Percentiles rank a stretch among this genome's conserved stretches.
phyloP scores from a whole-genome alignment of 176 grass and related monocot genomes.

The Zea luxurians region DNA sequence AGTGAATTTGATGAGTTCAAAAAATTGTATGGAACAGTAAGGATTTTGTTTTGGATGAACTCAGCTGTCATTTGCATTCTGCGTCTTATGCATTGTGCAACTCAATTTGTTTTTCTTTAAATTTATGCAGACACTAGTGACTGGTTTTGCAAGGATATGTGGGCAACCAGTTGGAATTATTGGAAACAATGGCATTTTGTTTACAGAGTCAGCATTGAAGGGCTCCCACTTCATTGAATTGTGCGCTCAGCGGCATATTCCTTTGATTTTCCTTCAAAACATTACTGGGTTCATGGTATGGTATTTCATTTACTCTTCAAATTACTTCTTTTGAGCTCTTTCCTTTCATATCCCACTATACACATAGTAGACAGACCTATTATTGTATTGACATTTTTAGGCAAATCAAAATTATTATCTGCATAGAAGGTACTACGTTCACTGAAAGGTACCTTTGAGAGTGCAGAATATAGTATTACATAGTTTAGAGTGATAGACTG shows the following conservation, averaged over 20 bases:
- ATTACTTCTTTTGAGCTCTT: background rate
- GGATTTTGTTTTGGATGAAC: conserved; percentile 35
- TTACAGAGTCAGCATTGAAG: conserved; percentile 90
- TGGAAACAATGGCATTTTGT: conserved; percentile 98
- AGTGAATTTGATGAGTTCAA: conserved; percentile 99
- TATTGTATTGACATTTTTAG: background rate
- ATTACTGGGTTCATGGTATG: conserved; percentile 99
- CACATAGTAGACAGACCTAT: background rate
- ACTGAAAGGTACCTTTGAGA: background rate
- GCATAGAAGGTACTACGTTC: background rate
- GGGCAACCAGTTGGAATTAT: conserved; percentile 93
- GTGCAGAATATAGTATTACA: background rate
- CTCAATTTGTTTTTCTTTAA: conserved; percentile 27
- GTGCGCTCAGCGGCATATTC: conserved; percentile 93
- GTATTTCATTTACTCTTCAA: conserved; percentile 16
- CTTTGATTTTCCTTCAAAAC: conserved; percentile 99
- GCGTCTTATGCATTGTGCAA: background rate
- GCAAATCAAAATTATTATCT: conserved; percentile 10
- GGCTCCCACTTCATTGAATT: conserved; percentile 95
- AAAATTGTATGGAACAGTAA: conserved; percentile 94
- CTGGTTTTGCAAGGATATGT: conserved; percentile 91
- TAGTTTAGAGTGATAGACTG: background rate
- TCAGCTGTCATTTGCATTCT: conserved; percentile 23
- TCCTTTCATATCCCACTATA: background rate
- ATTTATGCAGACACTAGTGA: conserved; percentile 78